Base-by-base conservation (phyloP, 768 basidiomycete species). In the Nidularia sp. region DNA sequence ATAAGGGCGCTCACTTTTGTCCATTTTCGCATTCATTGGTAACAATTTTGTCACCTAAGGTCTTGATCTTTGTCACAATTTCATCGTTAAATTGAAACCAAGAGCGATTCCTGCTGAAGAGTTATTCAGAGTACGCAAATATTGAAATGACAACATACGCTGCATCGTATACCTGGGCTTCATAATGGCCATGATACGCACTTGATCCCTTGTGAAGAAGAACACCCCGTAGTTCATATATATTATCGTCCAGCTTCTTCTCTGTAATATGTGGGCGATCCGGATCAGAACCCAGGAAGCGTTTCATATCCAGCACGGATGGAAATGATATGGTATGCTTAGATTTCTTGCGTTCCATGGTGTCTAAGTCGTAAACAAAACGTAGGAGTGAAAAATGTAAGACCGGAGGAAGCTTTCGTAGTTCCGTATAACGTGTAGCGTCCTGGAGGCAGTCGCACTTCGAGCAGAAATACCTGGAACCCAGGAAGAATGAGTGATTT, bases 31-130 rank as follows among this genome's bases (percentile, higher is more conserved):
- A 57, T 60, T 64, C 47, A 57, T 55, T 70, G 59, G 36, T 60
- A 47, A 50, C 49, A n/a, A 56, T 54, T 42, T 77, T 79, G 51
- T 81, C 76, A 31, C 78, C 78, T 3, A 85, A 70, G 29, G 74
- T 68, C 47, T 79, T 71, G 51, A 86, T 81, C 58, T 75, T 79
- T 0, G 84, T 84, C 3, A 96, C 91, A 3, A 69, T 68, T 64
- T 98, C 96, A 62, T 98, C 96, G 59, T 96, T 94, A 69, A 93
- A 98, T 54, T 88, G 84, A 63, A 85, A 95, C 95, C 96, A 98
- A 13, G 85, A 76, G 39, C 77, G 66, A 46, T 76, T 76, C 48
- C 89, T 92, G 51, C 46, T 25, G 25, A 25, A 25, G 31, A 47
- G 39, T 48, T 43, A 15, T 43, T 62, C 42, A 61, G 53, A n/a